phyloP scores from a whole-genome alignment of 1,139 yeast species.

The Citeromyces hawaiiensis region DNA sequence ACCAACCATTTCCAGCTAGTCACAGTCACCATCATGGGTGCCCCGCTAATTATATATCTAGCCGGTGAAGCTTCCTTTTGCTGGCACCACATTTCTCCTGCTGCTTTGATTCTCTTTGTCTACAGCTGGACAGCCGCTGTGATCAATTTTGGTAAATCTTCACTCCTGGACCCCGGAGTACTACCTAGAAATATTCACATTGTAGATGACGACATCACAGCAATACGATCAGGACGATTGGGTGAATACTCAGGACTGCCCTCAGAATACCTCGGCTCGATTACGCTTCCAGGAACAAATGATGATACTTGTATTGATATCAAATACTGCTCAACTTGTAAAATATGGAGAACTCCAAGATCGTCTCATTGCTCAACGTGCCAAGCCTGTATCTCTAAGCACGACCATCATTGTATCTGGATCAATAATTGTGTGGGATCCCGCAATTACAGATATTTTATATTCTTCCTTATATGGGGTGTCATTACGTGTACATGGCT shows the following conservation, averaged over 20 bases:
- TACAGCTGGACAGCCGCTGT: conserved; percentile 43
- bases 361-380: conserved; percentile 60
- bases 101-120: conserved; percentile 39
- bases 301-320: conserved; percentile 19
- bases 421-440: conserved; percentile 68
- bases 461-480: conserved; percentile 27
- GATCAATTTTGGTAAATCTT: conserved; percentile 35
- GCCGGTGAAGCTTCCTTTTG: conserved; percentile 41
- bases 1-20: conserved; percentile 1
- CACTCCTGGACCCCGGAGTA: conserved; percentile 58
- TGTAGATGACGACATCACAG: conserved; percentile 20
- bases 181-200: conserved; percentile 60
- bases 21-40: conserved; percentile 21
- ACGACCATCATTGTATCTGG: conserved; percentile 80
- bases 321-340: conserved; percentile 48
- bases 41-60: conserved; percentile 38
- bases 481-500: conserved; percentile 13
- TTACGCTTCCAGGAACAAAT: conserved; percentile 35
- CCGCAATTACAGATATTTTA: conserved; percentile 47
- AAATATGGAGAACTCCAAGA: conserved; percentile 59
- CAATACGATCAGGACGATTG: conserved; percentile 1
- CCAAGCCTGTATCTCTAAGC: conserved; percentile 40
- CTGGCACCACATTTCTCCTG: conserved; percentile 47
- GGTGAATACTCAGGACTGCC: conserved; percentile 24
- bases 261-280: conserved; percentile 45